phyloP scores from a whole-genome alignment of 139 green algal species.

The Desmodesmus armatus region DNA sequence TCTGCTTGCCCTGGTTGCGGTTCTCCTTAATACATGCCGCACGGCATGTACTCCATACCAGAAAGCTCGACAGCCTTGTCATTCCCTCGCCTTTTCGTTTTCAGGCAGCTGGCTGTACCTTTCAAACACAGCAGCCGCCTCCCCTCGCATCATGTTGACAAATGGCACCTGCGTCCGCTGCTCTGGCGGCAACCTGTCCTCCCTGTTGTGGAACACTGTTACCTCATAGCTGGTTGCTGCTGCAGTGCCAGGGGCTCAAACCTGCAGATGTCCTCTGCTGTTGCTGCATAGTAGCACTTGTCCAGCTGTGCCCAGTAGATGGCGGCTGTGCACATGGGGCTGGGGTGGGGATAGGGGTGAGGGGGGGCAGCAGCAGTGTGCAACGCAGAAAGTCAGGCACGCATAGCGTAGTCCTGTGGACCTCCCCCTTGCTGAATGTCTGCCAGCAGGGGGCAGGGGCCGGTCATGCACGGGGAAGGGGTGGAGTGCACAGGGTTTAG shows the following conservation, averaged over 20 bases:
- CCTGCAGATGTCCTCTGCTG: background rate
- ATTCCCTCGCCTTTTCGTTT: background rate
- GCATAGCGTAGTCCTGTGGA: too few relatives aligned
- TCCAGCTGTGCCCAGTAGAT: background rate
- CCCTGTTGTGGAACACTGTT: background rate
- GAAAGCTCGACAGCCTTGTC: too few relatives aligned
- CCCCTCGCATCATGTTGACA: background rate
- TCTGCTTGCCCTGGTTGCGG: too few relatives aligned
- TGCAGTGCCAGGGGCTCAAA: background rate
- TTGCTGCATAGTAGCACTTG: constrained; percentile 1
- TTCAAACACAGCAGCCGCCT: background rate
- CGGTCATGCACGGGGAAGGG: too few relatives aligned
- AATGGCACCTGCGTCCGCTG: background rate
- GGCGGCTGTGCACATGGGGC: constrained; percentile 24
- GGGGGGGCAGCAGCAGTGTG: too few relatives aligned
- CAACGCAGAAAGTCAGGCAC: too few relatives aligned
- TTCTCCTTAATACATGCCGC: too few relatives aligned
- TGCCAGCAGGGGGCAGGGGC: too few relatives aligned
- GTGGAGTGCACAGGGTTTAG: too few relatives aligned
- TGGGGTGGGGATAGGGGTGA: too few relatives aligned
- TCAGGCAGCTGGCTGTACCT: background rate
- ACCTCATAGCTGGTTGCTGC: background rate
- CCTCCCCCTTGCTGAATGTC: too few relatives aligned
- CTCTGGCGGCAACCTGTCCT: background rate
- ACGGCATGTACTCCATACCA: too few relatives aligned